A percentile compares a stretch with the other conserved stretches of the same genome.
Evolutionary conservation across 1,139 yeast species (phyloP).

Genomic region (Scheffersomyces titani): DNA sequence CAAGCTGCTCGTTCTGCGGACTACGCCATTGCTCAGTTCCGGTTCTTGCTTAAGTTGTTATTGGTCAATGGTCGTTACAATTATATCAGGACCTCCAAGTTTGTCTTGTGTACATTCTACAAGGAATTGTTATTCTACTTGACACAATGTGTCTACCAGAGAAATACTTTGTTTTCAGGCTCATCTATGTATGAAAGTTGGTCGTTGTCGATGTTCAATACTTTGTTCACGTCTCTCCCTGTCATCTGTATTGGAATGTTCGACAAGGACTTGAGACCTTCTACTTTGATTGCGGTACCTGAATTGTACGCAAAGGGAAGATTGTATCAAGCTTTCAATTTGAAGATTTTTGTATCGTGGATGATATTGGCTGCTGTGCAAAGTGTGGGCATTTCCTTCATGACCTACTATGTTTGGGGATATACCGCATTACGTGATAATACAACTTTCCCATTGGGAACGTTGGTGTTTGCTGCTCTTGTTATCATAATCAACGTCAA

Average conservation of each 20-base stretch:
- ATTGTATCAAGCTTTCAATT: conserved; percentile 71
- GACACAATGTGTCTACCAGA: conserved; percentile 85
- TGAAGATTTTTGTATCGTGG: conserved; percentile 74
- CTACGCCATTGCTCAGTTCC: conserved; percentile 92
- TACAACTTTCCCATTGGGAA: conserved; percentile 80
- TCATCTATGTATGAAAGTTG: conserved; percentile 92
- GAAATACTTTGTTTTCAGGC: conserved; percentile 88
- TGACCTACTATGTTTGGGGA: conserved; percentile 70
- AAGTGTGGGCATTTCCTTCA: conserved; percentile 70
- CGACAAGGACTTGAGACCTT: conserved; percentile 85
- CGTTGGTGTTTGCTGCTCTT: conserved; percentile 69
- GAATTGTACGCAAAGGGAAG: conserved; percentile 84
- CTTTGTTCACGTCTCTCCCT: conserved; percentile 89
- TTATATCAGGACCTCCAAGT: conserved; percentile 87
- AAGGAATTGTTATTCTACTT: conserved; percentile 88
- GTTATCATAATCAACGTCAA: conserved; percentile 75
- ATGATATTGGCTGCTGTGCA: conserved; percentile 74
- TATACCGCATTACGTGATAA: conserved; percentile 65
- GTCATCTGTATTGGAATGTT: conserved; percentile 94
- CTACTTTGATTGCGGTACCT: conserved; percentile 88
- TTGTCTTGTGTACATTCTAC: conserved; percentile 91
- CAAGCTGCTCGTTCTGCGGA: conserved; percentile 97
- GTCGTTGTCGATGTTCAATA: conserved; percentile 96
- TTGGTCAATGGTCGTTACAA: conserved; percentile 96
- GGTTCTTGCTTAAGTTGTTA: conserved; percentile 76